Conservation (phyloP, 306 rosid species). For the Begonia masoniana region DNA sequence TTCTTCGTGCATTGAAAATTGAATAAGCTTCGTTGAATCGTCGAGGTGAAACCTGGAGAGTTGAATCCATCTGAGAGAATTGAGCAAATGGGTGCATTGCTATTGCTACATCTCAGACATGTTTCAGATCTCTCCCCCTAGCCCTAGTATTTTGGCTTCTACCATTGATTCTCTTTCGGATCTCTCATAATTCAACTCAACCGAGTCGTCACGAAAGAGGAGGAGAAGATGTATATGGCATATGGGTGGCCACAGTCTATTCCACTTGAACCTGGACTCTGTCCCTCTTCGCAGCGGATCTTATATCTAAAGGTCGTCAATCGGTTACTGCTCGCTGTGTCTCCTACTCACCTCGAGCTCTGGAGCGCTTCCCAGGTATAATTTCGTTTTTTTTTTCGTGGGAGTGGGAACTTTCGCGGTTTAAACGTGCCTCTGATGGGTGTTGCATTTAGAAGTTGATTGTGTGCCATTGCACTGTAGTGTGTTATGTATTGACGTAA, state of each 20-base stretch:
- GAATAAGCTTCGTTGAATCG: no score
- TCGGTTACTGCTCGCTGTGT: conserved; percentile 56
- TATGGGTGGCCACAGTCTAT: conserved; percentile 99
- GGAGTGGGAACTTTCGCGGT: neutral
- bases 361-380: conserved; percentile 91
- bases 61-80: no score
- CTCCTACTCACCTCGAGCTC: conserved; percentile 78
- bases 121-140: conserved; percentile 25
- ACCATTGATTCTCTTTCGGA: conserved; percentile 12
- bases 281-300: conserved; percentile 58
- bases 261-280: conserved; percentile 58
- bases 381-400: neutral
- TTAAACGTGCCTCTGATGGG: neutral
- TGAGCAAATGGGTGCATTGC: neutral
- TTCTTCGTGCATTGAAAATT: no score
- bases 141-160: conserved; percentile 3
- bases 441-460: neutral
- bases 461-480: neutral
- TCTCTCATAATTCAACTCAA: conserved; percentile 18
- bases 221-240: conserved; percentile 77
- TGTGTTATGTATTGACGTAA: no score
- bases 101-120: conserved; percentile 7
- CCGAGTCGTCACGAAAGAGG: conserved; percentile 8
- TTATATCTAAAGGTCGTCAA: conserved; percentile 66
- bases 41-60: no score